Evolutionary conservation across 805 yeast species (phyloP).

Genomic region (Myxozyma lipomycoides): DNA sequence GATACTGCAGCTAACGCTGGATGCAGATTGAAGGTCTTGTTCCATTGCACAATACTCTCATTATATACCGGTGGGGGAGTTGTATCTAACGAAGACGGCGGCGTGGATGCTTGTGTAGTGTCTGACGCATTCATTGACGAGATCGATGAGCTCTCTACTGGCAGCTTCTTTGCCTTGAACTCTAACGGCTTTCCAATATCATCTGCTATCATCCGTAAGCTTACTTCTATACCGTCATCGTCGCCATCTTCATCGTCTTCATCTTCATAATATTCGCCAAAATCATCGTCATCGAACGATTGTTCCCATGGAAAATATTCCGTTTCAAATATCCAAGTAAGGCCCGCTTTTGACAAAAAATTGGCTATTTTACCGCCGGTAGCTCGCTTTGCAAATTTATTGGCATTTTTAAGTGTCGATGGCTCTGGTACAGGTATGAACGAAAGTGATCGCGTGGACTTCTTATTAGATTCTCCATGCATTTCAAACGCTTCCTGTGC

Average conservation of each 20-base stretch:
- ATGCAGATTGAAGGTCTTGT: conserved; percentile 1
- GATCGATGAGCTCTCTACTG: too few relatives aligned
- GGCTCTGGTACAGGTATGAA: not conserved
- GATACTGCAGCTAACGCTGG: not conserved
- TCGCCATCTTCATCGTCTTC: conserved; percentile 14
- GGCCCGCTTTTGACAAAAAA: conserved; percentile 5
- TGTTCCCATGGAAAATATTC: not conserved
- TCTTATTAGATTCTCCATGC: conserved; percentile 1
- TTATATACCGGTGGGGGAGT: conserved; percentile 4
- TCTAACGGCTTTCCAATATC: too few relatives aligned
- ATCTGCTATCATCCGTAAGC: not conserved
- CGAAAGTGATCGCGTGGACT: not conserved
- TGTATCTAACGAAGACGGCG: conserved; percentile 8
- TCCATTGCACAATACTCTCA: conserved; percentile 1
- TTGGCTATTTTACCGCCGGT: not conserved
- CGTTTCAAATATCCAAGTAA: conserved; percentile 5
- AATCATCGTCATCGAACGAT: conserved; percentile 12
- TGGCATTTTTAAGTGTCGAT: not conserved
- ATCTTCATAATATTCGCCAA: conserved; percentile 7
- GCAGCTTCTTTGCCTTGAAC: not conserved
- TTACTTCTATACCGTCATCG: not conserved
- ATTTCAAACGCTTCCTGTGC: conserved; percentile 25
- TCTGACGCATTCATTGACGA: too few relatives aligned
- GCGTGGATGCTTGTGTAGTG: too few relatives aligned
- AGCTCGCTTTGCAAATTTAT: too few relatives aligned